Percentiles rank a stretch among this genome's conserved stretches.
Conservation (phyloP, 352 stramenopile species). For the Globisporangium cylindrosporum region DNA sequence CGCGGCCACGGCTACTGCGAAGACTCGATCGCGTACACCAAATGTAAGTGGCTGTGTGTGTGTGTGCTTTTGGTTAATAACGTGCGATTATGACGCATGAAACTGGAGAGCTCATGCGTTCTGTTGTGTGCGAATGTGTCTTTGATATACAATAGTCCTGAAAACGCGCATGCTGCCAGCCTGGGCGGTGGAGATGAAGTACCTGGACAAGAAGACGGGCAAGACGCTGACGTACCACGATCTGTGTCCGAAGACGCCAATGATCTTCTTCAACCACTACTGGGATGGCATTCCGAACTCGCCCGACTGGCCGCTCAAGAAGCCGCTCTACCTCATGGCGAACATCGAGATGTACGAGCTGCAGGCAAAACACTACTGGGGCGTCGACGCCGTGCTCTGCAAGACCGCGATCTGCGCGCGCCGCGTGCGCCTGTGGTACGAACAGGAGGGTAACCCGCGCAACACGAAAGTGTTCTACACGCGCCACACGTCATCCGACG, state of each 20-base stretch:
- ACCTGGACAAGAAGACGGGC: conserved; percentile 8
- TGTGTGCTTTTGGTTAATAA: not conserved
- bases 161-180: conserved; percentile 1
- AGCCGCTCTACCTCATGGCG: conserved; percentile 47
- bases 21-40: conserved; percentile 39
- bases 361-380: conserved; percentile 36
- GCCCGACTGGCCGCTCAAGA: conserved; percentile 31
- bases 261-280: conserved; percentile 32
- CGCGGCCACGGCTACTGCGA: conserved; percentile 48
- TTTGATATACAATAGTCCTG: not conserved
- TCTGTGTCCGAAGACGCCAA: conserved; percentile 21
- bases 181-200: conserved; percentile 6
- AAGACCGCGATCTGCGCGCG: conserved; percentile 48
- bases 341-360: conserved; percentile 69
- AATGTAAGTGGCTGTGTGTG: conserved; percentile 22
- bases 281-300: conserved; percentile 25
- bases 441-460: conserved; percentile 54
- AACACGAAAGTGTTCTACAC: conserved; percentile 54
- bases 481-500: conserved; percentile 55
- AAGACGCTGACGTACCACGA: conserved; percentile 28
- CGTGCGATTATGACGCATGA: not conserved
- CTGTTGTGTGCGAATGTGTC: not conserved
- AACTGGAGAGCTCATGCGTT: not conserved
- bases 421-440: conserved; percentile 45
- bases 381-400: conserved; percentile 41